phyloP scores from a whole-genome alignment of 2,329 filamentous ascomycete species.

The Hymenotorrendiella dingleyae region DNA sequence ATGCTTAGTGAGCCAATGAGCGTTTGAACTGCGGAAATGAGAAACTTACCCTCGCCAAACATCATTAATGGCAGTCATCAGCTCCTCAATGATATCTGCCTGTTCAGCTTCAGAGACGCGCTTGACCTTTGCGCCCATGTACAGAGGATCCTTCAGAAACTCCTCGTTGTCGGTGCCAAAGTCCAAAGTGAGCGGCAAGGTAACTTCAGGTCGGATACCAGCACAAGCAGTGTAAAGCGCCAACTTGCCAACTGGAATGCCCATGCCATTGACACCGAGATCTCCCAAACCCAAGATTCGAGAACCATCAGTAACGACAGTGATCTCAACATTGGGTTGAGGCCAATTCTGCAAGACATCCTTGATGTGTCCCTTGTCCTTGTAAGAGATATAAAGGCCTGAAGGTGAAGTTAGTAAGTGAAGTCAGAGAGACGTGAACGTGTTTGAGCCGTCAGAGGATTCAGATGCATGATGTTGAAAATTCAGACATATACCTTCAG shows the following conservation, averaged over 20 bases:
- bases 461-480: background rate
- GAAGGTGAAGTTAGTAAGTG: constrained; percentile 3
- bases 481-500: constrained; percentile 56
- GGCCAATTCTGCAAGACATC: constrained; percentile 67
- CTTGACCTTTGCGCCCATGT: constrained; percentile 65
- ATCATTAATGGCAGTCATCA: constrained; percentile 61
- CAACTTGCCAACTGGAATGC: constrained; percentile 80
- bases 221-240: constrained; percentile 77
- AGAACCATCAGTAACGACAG: constrained; percentile 44
- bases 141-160: constrained; percentile 68
- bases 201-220: constrained; percentile 76
- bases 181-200: constrained; percentile 75
- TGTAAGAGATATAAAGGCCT: constrained; percentile 62
- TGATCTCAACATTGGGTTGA: constrained; percentile 58
- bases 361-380: constrained; percentile 60
- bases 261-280: constrained; percentile 75
- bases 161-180: constrained; percentile 77
- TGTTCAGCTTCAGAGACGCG: constrained; percentile 67
- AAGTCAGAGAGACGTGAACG: constrained; percentile 2
- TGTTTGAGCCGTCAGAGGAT: background rate
- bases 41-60: constrained; percentile 73
- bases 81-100: constrained; percentile 68
- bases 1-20: constrained; percentile 51
- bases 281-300: constrained; percentile 75
- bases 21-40: constrained; percentile 72